These are phyloP conservation scores for Bacterosira constricta DNA, from an alignment of 108 stramenopile genomes.

Conservation along the genomic window DNA sequence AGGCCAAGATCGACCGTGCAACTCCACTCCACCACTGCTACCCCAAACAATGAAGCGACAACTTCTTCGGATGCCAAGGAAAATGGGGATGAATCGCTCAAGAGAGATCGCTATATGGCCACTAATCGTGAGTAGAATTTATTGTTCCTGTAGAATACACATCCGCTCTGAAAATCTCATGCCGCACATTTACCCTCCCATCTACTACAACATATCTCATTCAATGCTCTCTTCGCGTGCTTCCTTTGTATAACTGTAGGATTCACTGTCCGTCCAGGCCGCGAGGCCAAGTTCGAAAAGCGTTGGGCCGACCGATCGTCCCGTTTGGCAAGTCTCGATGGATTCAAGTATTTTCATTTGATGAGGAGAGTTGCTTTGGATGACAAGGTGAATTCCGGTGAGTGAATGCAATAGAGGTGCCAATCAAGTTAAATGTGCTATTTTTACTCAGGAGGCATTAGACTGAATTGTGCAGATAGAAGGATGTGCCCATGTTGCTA, in stretches of 20 bases:
- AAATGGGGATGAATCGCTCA: conserved; percentile 39
- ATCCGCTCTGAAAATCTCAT: background rate
- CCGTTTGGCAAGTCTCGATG: conserved; percentile 69
- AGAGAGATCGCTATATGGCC: conserved; percentile 82
- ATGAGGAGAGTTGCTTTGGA: conserved; percentile 74
- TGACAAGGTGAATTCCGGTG: conserved; percentile 39
- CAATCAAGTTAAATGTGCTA: background rate
- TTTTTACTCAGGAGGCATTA: too few species aligned
- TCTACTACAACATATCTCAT: background rate
- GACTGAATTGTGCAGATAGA: too few species aligned
- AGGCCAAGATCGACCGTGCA: background rate
- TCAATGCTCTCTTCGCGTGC: too few species aligned
- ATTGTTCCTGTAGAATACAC: background rate
- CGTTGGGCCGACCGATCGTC: conserved; percentile 90
- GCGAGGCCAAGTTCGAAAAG: conserved; percentile 81
- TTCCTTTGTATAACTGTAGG: background rate
- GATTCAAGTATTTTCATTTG: conserved; percentile 89
- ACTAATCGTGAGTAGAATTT: conserved; percentile 58
- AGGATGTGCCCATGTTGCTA: too few species aligned
- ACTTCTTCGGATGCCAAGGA: background rate
- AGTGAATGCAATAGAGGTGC: conserved; percentile 22
- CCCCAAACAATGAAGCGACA: background rate
- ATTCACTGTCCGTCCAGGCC: conserved; percentile 77
- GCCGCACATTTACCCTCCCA: background rate
- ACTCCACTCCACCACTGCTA: background rate